Percentiles rank a stretch among this genome's conserved stretches.
phyloP scores from a whole-genome alignment of 345 rosid genomes.

The Gossypium thurberi region DNA sequence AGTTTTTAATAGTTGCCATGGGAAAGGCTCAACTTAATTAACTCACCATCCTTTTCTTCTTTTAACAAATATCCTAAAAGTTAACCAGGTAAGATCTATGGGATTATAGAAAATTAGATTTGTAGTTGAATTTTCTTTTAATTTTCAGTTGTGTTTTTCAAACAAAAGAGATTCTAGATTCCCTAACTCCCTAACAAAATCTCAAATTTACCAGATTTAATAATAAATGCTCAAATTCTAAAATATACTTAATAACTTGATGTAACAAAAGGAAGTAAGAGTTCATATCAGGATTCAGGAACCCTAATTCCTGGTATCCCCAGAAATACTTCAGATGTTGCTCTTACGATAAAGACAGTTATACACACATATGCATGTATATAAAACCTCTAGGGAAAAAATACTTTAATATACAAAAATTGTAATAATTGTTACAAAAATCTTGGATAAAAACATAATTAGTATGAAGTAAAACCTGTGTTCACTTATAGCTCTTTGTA shows the following conservation, averaged over 20 bases:
- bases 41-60: neutral
- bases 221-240: constrained; percentile 1
- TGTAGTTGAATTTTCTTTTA: neutral
- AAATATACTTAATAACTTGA: neutral
- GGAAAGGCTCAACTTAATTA: neutral
- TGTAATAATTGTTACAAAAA: neutral
- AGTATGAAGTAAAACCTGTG: constrained; percentile 43
- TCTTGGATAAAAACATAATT: neutral
- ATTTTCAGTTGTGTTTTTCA: neutral
- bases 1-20: neutral
- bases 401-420: neutral
- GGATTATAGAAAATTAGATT: neutral
- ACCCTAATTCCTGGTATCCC: neutral
- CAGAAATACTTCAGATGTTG: neutral
- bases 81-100: neutral
- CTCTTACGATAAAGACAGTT: neutral
- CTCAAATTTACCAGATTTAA: neutral
- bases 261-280: neutral
- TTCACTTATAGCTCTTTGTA: constrained; percentile 74
- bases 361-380: neutral
- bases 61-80: neutral
- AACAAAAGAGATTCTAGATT: neutral
- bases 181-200: constrained; percentile 1
- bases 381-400: neutral
- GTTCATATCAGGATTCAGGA: neutral